Evolutionary conservation across 1,139 yeast genomes (phyloP).

Genomic region (Taiozyma sp.): DNA sequence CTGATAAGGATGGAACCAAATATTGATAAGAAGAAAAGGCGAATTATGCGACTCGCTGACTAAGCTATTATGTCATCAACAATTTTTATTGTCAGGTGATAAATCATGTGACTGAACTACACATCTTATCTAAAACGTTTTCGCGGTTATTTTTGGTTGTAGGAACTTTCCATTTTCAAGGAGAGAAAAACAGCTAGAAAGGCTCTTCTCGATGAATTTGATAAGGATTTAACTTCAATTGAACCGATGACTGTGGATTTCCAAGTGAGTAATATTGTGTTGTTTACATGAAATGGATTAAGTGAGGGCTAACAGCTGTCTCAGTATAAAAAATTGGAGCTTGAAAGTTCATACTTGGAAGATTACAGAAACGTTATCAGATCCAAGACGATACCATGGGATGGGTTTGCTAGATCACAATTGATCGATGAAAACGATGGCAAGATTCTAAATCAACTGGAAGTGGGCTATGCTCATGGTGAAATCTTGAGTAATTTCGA

Average conservation of each 20-base stretch:
- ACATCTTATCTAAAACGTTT: neutral
- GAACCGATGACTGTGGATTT: neutral
- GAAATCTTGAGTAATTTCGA: neutral
- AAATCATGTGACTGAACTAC: neutral
- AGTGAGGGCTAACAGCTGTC: neutral
- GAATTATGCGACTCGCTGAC: too few species aligned
- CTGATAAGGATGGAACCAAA: neutral
- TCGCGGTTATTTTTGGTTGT: neutral
- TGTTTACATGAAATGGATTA: neutral
- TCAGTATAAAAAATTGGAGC: constrained; percentile 7
- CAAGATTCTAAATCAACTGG: constrained; percentile 57
- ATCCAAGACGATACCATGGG: constrained; percentile 89
- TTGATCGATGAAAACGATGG: constrained; percentile 65
- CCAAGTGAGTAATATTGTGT: neutral
- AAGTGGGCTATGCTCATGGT: constrained; percentile 30
- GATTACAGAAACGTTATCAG: constrained; percentile 73
- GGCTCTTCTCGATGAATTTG: neutral
- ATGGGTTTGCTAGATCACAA: constrained; percentile 76
- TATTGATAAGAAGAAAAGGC: neutral
- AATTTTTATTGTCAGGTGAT: neutral
- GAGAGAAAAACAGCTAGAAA: neutral
- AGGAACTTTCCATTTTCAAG: neutral
- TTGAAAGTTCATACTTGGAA: constrained; percentile 61
- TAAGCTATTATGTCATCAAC: too few species aligned
- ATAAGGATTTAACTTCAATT: neutral